Base-by-base conservation (phyloP, 2,329 filamentous ascomycete genomes). In the Cladorrhinum sp. region DNA sequence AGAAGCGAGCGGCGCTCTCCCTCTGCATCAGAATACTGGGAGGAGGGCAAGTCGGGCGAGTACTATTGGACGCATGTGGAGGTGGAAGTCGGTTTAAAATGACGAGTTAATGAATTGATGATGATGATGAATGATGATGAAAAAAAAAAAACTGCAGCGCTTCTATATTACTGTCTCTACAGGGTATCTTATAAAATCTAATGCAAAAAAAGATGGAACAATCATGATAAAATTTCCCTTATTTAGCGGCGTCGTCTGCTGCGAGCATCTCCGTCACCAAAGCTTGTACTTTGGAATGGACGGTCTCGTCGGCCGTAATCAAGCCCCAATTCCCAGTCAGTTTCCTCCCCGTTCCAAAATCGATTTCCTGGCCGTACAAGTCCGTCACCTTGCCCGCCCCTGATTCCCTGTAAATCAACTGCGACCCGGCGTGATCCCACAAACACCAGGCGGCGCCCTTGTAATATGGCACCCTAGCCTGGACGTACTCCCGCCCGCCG, bases 381-480 rank as follows among this genome's bases (percentile, higher is more conserved):
- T 68, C 66, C 10, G 66, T 68, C 24, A 68, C 63, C 22, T 60
- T 66, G 0, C 65, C 65, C 0, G 53, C 57, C 5, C 65, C 66
- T 1, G 66, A 65, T 59, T 68, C 66, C 16, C 58, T 64, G 55
- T 68, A 68, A 12, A 68, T 68, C 16, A 68, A 55, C 65, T 68
- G 66, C 45, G 66, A 62, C 2, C 66, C 66, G 2, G 64, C 66
- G 36, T 68, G 66, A 48, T 67, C 66, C 65, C 65, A 67, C 16
- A 65, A 58, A 13, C 60, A 65, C 62, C 61, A 65, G 1, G 29
- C 23, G 54, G 52, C 22, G 13, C 52, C 24, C 51, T 59, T 32
- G 12, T 57, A n/a, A 27, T 64, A 62, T 2, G 65, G 64, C 29
- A 62, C 53, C 9, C 65, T 58, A 8, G 67, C 61, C 61, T 68